Evolutionary conservation across 225 moss, liverwort and hornwort species (phyloP).

Genomic region (Anthoceros angustus): DNA sequence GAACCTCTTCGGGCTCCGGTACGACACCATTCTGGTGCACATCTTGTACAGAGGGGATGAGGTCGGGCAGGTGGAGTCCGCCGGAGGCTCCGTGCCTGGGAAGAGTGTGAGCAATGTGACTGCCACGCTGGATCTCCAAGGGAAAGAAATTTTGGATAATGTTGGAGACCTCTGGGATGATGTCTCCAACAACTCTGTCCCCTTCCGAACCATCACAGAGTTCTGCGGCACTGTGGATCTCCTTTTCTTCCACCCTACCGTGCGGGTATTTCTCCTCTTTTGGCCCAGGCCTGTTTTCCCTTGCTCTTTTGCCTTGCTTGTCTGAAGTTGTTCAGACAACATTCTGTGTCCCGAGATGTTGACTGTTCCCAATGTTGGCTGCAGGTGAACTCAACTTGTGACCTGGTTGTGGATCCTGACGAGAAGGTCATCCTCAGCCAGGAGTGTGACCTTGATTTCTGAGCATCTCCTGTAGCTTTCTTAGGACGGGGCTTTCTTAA

Average conservation of each 20-base stretch:
- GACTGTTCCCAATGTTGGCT: not conserved
- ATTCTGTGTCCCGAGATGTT: too few species aligned
- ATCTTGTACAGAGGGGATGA: not conserved
- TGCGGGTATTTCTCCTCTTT: not conserved
- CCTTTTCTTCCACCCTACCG: not conserved
- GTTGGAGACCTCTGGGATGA: not conserved
- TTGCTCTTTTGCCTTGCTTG: not conserved
- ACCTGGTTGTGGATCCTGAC: not conserved
- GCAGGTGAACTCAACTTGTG: constrained; percentile 1
- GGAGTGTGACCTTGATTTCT: not conserved
- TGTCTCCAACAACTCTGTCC: constrained; percentile 1
- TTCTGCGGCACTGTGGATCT: not conserved
- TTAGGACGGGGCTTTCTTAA: too few species aligned
- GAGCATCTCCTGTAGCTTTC: too few species aligned
- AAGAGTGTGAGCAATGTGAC: not conserved
- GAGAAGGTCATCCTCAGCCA: not conserved
- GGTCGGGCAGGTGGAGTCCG: not conserved
- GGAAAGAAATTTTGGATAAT: not conserved
- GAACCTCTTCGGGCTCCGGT: not conserved
- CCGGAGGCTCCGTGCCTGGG: not conserved
- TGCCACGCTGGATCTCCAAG: not conserved
- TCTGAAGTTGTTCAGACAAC: too few species aligned
- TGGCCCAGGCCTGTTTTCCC: not conserved
- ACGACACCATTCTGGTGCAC: not conserved
- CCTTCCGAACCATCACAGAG: not conserved